phyloP scores from a whole-genome alignment of 2,329 filamentous ascomycete genomes.

The Aspergillus brunneoviolaceus region DNA sequence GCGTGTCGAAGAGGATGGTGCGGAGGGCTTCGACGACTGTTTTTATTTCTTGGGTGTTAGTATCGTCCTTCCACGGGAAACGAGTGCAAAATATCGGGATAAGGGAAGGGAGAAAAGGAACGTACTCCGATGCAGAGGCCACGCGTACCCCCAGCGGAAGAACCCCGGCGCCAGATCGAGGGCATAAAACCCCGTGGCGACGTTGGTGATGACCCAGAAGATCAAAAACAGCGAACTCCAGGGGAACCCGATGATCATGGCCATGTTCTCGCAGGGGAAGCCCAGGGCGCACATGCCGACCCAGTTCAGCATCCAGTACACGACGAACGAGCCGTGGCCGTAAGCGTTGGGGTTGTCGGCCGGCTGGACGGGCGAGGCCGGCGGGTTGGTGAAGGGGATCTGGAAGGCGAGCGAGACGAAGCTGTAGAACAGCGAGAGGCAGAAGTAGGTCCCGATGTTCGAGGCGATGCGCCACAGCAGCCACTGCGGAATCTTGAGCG shows the following conservation, averaged over 20 bases:
- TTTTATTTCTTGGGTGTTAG: neutral
- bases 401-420: conserved; percentile 64
- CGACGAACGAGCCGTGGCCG: conserved; percentile 57
- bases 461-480: conserved; percentile 59
- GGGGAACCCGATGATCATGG: conserved; percentile 61
- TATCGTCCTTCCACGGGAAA: too few species aligned
- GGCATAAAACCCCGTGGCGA: conserved; percentile 59
- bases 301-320: conserved; percentile 66
- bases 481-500: conserved; percentile 58
- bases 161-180: conserved; percentile 60
- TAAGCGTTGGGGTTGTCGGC: conserved; percentile 55
- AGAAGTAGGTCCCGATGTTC: conserved; percentile 59
- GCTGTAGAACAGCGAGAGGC: conserved; percentile 63
- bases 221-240: conserved; percentile 65
- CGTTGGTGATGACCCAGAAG: conserved; percentile 68
- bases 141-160: conserved; percentile 63
- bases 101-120: conserved; percentile 6
- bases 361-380: conserved; percentile 46
- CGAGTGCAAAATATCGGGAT: too few species aligned
- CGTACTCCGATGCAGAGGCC: conserved; percentile 60
- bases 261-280: conserved; percentile 64
- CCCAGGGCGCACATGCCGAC: conserved; percentile 64
- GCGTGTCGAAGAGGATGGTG: conserved; percentile 61
- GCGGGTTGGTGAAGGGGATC: conserved; percentile 57
- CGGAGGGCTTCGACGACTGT: conserved; percentile 58